Evolutionary conservation across 2,329 filamentous ascomycete species (phyloP), one percentile per base, ranked within the genome.

Genomic region (Clonostachys solani): DNA sequence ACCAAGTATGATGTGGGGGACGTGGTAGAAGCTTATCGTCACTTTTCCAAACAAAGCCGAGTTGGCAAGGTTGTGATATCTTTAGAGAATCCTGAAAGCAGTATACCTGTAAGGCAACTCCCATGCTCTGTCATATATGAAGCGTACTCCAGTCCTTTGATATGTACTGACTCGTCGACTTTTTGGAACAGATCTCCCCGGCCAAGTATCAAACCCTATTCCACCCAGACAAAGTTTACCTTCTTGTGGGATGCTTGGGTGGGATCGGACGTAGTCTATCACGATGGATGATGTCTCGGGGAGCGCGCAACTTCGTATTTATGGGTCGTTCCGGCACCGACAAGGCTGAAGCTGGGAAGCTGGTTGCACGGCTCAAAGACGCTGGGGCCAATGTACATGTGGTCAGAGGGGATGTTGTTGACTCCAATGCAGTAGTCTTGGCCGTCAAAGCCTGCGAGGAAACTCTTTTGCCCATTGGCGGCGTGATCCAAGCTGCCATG

Each of bases 401-500:
- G 23, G 23, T 10, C 10, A 47, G 23, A 29, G 46, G 41, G 8
- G n/a, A 40, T 40, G 13, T 47, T 13, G 12, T 17, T 12, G 17
- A 36, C 5, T 8, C 12, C 12, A 34, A 18, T 17, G n/a, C 19
- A 16, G 46, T 42, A 13, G 33, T 9, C 3, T 17, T 33, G 6
- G 13, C 43, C 15, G 13, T 44, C 9, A 29, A 9, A 29, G 9
- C 23, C n/a, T 40, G 23, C 12, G 8, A 9, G 10, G 16, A 33
- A 10, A 23, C 42, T 19, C 51, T 5, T 65, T 54, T 54, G 46
- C 67, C 69, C 2, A 61, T 75, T 19, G 56, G 59, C 36, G 71
- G 72, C 7, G 60, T 73, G 12, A 59, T 76, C 37, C 69, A 75
- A 40, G 59, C 59, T 5, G 64, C 68, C 4, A 72, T 75, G 69